Conservation (phyloP, 1,284 basidiomycete genomes). For the Garcileccinum viscosum region DNA sequence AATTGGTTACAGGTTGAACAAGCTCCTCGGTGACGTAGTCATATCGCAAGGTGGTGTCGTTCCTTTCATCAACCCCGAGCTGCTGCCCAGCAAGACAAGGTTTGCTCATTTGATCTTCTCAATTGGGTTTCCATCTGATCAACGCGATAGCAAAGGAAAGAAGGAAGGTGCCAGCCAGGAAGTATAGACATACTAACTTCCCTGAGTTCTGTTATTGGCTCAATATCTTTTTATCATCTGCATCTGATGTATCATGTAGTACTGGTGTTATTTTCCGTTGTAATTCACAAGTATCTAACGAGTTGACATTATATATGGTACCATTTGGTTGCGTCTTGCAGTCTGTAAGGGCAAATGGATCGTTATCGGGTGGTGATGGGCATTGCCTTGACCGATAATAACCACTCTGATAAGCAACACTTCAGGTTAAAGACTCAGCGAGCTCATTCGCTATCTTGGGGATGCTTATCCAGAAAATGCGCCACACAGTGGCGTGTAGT, state of each 20-base stretch:
- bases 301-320: background rate
- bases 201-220: constrained; percentile 23
- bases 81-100: constrained; percentile 55
- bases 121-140: constrained; percentile 5
- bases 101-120: constrained; percentile 11
- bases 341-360: background rate
- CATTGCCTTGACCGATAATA: background rate
- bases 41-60: constrained; percentile 94
- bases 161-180: constrained; percentile 41
- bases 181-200: constrained; percentile 26
- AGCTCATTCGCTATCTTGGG: background rate
- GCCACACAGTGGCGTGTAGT: too few relatives aligned
- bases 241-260: constrained; percentile 37
- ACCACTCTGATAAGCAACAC: background rate
- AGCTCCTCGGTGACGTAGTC: constrained; percentile 82
- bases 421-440: background rate
- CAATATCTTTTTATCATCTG: constrained; percentile 38
- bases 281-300: constrained; percentile 22
- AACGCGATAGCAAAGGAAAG: constrained; percentile 38
- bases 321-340: background rate
- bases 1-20: constrained; percentile 58
- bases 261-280: constrained; percentile 10
- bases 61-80: constrained; percentile 64
- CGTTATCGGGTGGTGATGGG: background rate
- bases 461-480: background rate